Conservation (phyloP, 2,329 filamentous ascomycete genomes). For the Cordyceps javanica region DNA sequence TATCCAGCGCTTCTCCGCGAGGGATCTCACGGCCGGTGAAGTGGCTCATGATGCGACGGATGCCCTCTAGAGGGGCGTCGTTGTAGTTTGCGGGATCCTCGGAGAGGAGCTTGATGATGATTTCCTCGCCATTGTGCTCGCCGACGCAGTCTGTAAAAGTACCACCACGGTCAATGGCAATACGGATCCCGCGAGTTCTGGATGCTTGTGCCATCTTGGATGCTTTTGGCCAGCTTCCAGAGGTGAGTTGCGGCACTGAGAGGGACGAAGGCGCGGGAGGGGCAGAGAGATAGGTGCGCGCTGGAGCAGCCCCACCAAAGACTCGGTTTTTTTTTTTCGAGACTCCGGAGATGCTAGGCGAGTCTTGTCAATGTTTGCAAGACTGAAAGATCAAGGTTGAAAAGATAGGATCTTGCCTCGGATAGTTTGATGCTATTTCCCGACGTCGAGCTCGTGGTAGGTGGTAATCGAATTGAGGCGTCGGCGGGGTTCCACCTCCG, state of each 20-base stretch:
- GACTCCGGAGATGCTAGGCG: not conserved
- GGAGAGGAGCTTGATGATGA: conserved; percentile 82
- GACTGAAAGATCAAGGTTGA: not conserved
- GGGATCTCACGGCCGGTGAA: conserved; percentile 72
- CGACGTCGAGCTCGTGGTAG: not conserved
- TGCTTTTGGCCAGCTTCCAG: not conserved
- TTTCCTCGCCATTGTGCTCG: conserved; percentile 70
- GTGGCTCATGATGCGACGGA: conserved; percentile 74
- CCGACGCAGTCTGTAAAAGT: conserved; percentile 93
- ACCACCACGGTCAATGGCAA: conserved; percentile 74
- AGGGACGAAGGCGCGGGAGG: not conserved
- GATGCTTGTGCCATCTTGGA: conserved; percentile 28
- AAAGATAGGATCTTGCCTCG: too few species aligned
- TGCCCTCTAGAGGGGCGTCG: conserved; percentile 87
- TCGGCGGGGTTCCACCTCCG: conserved; percentile 20
- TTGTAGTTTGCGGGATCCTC: conserved; percentile 87
- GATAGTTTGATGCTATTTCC: not conserved
- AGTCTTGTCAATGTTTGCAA: not conserved
- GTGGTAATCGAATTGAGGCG: not conserved
- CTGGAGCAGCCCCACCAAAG: not conserved
- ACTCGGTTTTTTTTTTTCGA: not conserved
- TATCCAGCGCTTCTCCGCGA: conserved; percentile 73
- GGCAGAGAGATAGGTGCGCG: not conserved
- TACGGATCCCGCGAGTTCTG: conserved; percentile 57
- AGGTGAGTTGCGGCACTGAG: conserved; percentile 5